These are phyloP conservation scores for Sodiomyces alkalinus DNA, from an alignment of 2,329 filamentous ascomycete genomes.

Conservation along the genomic window DNA sequence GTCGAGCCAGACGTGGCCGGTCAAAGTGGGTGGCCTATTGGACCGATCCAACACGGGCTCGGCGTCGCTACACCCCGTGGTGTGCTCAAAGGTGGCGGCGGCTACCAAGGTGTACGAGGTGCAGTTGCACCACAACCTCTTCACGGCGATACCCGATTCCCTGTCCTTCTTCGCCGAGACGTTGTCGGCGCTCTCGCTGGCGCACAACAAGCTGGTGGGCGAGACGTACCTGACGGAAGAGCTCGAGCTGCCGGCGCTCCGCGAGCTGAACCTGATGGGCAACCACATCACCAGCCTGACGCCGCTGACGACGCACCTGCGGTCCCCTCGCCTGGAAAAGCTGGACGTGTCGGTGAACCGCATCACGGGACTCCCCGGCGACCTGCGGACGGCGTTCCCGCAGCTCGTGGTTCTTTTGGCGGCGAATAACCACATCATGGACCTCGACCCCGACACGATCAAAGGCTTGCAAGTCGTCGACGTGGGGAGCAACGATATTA, in stretches of 20 bases:
- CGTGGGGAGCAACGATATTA: constrained; percentile 73
- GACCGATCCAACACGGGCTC: constrained; percentile 55
- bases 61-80: constrained; percentile 41
- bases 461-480: constrained; percentile 63
- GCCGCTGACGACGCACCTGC: constrained; percentile 48
- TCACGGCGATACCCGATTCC: constrained; percentile 54
- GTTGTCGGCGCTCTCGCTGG: constrained; percentile 56
- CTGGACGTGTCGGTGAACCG: constrained; percentile 75
- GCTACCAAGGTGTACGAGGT: constrained; percentile 39
- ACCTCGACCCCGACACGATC: constrained; percentile 58
- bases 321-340: constrained; percentile 60
- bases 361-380: constrained; percentile 50
- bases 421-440: constrained; percentile 64
- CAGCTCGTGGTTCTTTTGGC: constrained; percentile 54
- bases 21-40: constrained; percentile 46
- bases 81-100: constrained; percentile 38
- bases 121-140: constrained; percentile 62
- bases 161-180: constrained; percentile 57
- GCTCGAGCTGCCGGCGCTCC: constrained; percentile 57
- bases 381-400: constrained; percentile 53
- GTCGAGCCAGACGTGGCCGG: constrained; percentile 33
- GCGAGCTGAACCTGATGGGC: constrained; percentile 59
- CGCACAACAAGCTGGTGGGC: constrained; percentile 56
- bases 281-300: constrained; percentile 60
- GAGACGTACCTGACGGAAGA: constrained; percentile 49